Percentiles rank a stretch among this genome's conserved stretches.
Conservation (phyloP, 1,284 basidiomycete species). For the Cerrena zonata region DNA sequence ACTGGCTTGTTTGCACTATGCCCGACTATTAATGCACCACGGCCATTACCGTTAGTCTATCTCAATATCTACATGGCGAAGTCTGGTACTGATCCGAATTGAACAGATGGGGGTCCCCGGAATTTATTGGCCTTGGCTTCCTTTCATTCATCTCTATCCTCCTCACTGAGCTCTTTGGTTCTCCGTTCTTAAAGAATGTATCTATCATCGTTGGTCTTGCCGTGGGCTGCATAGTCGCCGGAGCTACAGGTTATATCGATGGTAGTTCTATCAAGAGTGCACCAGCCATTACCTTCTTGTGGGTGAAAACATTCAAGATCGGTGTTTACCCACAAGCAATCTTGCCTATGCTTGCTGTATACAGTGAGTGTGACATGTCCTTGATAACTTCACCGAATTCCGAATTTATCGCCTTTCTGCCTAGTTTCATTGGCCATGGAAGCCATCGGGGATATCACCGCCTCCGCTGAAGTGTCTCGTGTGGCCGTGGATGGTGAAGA, state of each 20-base stretch:
- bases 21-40: conserved; percentile 61
- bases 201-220: conserved; percentile 70
- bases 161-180: conserved; percentile 72
- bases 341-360: conserved; percentile 78
- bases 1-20: conserved; percentile 67
- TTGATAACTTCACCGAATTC: not conserved
- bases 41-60: conserved; percentile 36
- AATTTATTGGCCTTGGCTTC: conserved; percentile 84
- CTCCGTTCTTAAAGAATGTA: conserved; percentile 76
- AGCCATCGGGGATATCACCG: conserved; percentile 83
- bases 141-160: conserved; percentile 75
- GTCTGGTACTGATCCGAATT: not conserved
- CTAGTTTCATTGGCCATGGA: conserved; percentile 73
- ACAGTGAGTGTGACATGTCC: conserved; percentile 46
- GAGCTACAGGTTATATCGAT: conserved; percentile 69
- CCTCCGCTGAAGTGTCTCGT: conserved; percentile 75
- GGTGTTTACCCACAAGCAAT: conserved; percentile 77
- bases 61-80: conserved; percentile 7
- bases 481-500: conserved; percentile 62
- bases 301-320: conserved; percentile 78
- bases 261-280: conserved; percentile 56
- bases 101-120: conserved; percentile 67
- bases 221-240: conserved; percentile 76
- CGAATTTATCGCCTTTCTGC: not conserved
- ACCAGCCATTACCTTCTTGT: conserved; percentile 77